Base-by-base conservation (phyloP, 305 asterid species). In the Fraxinus dipetala region DNA sequence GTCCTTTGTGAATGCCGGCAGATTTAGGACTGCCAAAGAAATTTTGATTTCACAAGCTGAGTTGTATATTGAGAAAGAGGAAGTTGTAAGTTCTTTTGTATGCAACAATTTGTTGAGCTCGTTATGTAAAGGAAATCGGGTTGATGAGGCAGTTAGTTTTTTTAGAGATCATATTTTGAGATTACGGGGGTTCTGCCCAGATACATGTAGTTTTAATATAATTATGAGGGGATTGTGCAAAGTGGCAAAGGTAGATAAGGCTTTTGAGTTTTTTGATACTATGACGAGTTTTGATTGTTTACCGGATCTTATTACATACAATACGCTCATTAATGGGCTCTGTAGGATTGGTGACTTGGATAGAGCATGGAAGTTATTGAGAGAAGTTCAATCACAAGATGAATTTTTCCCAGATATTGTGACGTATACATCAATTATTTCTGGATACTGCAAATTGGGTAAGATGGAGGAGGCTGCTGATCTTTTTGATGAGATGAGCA, bases 141-240 rank as follows among this genome's bases (percentile, higher is more conserved):
- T 92, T 69, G 89, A 91, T 20, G 96, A 90, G 80, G 98, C 97
- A 0, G 92, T 91, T 82, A 30, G 16, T 9, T 95, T 95, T 84
- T 93, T 95, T 32, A 79, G 63, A 82, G 86, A 87, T 76, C 92
- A 92, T 74, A 75, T 95, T 69, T 85, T 93, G 87, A 90, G 89
- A 85, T 84, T 90, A 65, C 76, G 81, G 82, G 86, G 92, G 81
- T 89, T 93, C 84, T 78, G 85, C 78, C 92, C 92, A 0, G 97
- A 92, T 88, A 91, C 91, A 38, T 92, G 89, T 84, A 90, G 91
- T 83, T 95, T 95, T 89, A 95, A 95, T 82, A 93, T 89, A 75
- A 91, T 95, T 72, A 82, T 93, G 83, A 82, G 83, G 30, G 98
- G 97, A 61, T 83, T 95, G 87, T 95, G 98, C 83, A 85, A 86